These are phyloP conservation scores for Stylonectria norvegica DNA, from an alignment of 2,329 filamentous ascomycete genomes.

Conservation along the genomic window DNA sequence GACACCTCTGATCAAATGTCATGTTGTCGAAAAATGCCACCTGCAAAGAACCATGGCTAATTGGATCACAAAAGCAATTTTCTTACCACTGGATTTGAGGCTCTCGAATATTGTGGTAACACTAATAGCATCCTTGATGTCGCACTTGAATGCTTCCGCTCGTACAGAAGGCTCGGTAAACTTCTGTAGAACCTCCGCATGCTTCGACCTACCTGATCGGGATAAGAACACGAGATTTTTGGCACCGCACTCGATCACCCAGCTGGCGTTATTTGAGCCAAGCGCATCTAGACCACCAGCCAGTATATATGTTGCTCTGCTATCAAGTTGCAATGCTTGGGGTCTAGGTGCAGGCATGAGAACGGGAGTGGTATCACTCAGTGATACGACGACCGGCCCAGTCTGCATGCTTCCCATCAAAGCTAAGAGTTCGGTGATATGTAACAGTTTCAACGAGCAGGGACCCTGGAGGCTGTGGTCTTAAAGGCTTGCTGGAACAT, in stretches of 20 bases:
- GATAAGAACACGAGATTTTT: not conserved
- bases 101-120: not conserved
- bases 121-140: not conserved
- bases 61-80: not conserved
- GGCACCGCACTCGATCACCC: not conserved
- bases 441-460: not conserved
- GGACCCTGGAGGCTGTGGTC: not conserved
- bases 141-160: not conserved
- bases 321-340: too few relatives aligned
- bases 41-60: not conserved
- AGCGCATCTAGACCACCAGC: not conserved
- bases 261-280: not conserved
- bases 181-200: not conserved
- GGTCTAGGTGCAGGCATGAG: too few relatives aligned
- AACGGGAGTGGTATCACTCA: too few relatives aligned
- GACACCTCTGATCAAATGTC: constrained; percentile 10
- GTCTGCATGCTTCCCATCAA: too few relatives aligned
- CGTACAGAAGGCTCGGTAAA: not conserved
- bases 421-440: too few relatives aligned
- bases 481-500: not conserved
- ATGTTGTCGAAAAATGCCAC: constrained; percentile 7
- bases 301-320: too few relatives aligned
- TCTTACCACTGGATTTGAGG: not conserved
- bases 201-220: not conserved
- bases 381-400: too few relatives aligned